Conservation (phyloP, 257 asterid species). For the Nicotiana tomentosiformis region DNA sequence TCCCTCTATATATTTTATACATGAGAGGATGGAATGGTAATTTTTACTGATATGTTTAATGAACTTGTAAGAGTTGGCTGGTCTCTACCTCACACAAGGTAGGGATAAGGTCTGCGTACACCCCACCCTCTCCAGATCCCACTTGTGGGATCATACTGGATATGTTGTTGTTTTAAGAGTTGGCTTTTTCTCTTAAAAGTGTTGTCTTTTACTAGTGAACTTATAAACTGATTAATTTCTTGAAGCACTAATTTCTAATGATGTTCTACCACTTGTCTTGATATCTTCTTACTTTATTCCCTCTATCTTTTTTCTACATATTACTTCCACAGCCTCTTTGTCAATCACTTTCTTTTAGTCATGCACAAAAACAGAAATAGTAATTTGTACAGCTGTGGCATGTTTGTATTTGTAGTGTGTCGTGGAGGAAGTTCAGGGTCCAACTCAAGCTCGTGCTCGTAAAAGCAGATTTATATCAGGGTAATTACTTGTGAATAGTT, state of each 20-base stretch:
- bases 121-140: too few relatives aligned
- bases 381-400: constrained; percentile 2
- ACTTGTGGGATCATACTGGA: too few relatives aligned
- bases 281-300: neutral
- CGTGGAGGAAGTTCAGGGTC: constrained; percentile 99
- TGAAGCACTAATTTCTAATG: neutral
- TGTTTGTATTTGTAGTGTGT: constrained; percentile 54
- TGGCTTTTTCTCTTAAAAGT: neutral
- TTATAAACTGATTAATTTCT: neutral
- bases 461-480: constrained; percentile 97
- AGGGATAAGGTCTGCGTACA: too few relatives aligned
- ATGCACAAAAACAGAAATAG: neutral
- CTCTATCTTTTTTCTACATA: neutral
- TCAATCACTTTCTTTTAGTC: neutral
- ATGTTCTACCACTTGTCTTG: neutral
- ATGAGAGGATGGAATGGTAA: neutral
- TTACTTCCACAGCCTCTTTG: neutral
- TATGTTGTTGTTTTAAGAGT: neutral
- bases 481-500: constrained; percentile 32
- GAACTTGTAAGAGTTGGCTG: neutral
- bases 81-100: too few relatives aligned
- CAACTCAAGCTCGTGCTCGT: constrained; percentile 93
- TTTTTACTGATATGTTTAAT: neutral
- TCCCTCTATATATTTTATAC: neutral
- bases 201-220: neutral